These are phyloP conservation scores for Sugiyamaella pinicola DNA, from an alignment of 1,139 yeast species.

Conservation along the genomic window DNA sequence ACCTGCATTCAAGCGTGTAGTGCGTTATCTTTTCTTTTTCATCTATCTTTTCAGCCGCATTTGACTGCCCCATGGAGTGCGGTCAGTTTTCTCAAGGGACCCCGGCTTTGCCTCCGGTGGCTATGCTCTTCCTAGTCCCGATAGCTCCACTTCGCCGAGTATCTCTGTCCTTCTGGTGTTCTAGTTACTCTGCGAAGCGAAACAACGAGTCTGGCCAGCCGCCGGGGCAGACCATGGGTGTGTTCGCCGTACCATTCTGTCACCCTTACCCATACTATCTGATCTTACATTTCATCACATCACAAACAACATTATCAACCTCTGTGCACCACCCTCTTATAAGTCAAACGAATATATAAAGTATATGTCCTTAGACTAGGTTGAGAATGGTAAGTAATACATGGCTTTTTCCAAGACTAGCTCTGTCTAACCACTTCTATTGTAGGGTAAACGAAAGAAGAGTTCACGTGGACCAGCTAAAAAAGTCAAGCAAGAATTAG, in stretches of 20 bases:
- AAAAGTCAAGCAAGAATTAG: conserved; percentile 76
- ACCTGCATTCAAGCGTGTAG: neutral
- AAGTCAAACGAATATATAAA: no score
- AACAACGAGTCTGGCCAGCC: no score
- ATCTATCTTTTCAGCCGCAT: conserved; percentile 4
- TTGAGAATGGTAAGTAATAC: neutral
- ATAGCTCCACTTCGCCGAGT: no score
- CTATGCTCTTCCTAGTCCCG: no score
- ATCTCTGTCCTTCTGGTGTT: no score
- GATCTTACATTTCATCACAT: neutral
- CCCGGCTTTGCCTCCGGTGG: no score
- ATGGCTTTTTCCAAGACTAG: neutral
- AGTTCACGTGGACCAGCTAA: conserved; percentile 82
- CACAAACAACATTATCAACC: neutral
- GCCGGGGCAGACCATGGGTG: no score
- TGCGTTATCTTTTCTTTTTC: conserved; percentile 2
- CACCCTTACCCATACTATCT: neutral
- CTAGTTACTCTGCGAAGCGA: no score
- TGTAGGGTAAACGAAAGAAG: conserved; percentile 86
- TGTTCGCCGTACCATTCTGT: no score
- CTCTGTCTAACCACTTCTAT: neutral
- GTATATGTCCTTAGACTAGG: no score
- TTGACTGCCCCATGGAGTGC: neutral
- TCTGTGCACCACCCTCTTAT: neutral
- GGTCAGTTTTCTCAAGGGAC: neutral